Evolutionary conservation across 2,329 filamentous ascomycete species (phyloP).

Genomic region (Talaromyces sp.): DNA sequence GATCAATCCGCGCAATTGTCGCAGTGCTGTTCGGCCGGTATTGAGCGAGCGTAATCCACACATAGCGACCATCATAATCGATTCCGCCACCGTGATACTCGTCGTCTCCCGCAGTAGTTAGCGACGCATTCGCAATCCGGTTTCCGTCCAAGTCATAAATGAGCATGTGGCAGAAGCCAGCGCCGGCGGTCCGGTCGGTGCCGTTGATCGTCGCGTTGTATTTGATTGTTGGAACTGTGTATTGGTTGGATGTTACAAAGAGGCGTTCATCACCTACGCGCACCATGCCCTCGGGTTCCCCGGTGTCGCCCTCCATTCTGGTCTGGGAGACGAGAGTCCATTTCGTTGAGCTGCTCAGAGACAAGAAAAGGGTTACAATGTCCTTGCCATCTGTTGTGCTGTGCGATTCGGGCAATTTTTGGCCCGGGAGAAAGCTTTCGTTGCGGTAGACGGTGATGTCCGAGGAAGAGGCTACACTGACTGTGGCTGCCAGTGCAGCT

Average conservation of each 20-base stretch:
- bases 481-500: constrained; percentile 15
- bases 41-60: constrained; percentile 49
- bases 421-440: constrained; percentile 23
- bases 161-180: constrained; percentile 46
- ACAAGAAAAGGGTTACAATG: constrained; percentile 42
- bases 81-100: constrained; percentile 50
- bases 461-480: constrained; percentile 15
- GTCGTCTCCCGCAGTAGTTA: constrained; percentile 38
- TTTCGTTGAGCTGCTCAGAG: constrained; percentile 42
- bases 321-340: constrained; percentile 46
- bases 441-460: constrained; percentile 23
- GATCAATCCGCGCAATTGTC: constrained; percentile 41
- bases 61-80: constrained; percentile 47
- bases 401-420: constrained; percentile 25
- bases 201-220: constrained; percentile 59
- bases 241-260: constrained; percentile 46
- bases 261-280: constrained; percentile 44
- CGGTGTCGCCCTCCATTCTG: constrained; percentile 45
- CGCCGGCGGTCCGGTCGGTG: constrained; percentile 50
- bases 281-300: constrained; percentile 50
- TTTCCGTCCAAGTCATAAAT: constrained; percentile 44
- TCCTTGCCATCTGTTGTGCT: constrained; percentile 23
- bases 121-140: constrained; percentile 44
- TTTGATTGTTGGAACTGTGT: constrained; percentile 39
- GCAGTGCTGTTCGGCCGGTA: constrained; percentile 49